These are phyloP conservation scores for Pythium dissotocum DNA, from an alignment of 352 stramenopile genomes.

Conservation along the genomic window DNA sequence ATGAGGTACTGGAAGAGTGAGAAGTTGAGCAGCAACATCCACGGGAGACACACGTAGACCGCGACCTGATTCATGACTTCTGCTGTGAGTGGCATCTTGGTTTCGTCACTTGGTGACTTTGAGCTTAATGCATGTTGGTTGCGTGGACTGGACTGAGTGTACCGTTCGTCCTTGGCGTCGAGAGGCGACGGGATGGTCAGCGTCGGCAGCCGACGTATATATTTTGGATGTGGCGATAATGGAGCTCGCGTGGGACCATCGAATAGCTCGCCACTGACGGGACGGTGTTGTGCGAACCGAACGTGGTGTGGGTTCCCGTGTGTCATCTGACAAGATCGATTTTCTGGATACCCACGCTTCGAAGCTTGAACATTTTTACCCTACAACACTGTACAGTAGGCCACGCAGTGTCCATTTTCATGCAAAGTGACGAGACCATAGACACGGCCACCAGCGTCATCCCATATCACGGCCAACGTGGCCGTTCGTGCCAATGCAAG, in stretches of 20 bases:
- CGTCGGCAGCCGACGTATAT: background rate
- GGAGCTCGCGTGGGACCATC: no score
- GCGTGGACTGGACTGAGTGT: background rate
- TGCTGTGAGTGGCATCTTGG: background rate
- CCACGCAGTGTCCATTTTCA: background rate
- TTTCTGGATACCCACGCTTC: background rate
- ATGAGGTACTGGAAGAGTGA: constrained; percentile 29
- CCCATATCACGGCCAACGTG: no score
- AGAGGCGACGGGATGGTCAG: background rate
- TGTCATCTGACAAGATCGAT: background rate
- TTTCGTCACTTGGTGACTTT: no score
- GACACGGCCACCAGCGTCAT: background rate
- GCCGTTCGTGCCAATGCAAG: no score
- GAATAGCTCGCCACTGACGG: no score
- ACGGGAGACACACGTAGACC: constrained; percentile 9
- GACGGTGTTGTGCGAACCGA: no score
- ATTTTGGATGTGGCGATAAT: background rate
- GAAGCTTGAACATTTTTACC: background rate
- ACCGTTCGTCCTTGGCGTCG: background rate
- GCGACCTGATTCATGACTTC: background rate
- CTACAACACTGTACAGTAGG: background rate
- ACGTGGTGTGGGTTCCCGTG: background rate
- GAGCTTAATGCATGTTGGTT: no score
- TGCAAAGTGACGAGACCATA: background rate
- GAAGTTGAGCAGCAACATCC: constrained; percentile 29